Evolutionary conservation across 2,329 filamentous ascomycete genomes (phyloP).

Genomic region (Nectriaceae sp.): DNA sequence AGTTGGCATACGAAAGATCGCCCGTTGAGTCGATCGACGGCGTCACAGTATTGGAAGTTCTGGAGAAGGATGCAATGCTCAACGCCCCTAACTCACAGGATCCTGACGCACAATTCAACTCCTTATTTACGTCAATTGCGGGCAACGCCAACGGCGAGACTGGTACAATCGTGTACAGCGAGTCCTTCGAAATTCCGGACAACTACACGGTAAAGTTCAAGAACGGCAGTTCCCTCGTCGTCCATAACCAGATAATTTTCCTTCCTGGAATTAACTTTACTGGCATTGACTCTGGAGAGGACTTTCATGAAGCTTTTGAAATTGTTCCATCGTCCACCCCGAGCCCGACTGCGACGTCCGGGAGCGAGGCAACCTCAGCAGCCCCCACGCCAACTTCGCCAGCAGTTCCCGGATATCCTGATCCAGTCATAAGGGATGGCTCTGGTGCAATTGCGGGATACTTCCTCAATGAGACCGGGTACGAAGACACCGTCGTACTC

Average conservation of each 20-base stretch:
- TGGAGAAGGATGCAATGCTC: constrained; percentile 23
- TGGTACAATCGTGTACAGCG: constrained; percentile 7
- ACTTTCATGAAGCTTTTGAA: constrained; percentile 23
- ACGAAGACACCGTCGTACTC: constrained; percentile 24
- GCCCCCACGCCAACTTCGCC: background rate
- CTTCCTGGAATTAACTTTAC: constrained; percentile 16
- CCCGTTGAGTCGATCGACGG: constrained; percentile 24
- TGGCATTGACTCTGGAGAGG: constrained; percentile 21
- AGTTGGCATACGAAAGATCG: constrained; percentile 21
- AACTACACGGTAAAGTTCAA: constrained; percentile 22
- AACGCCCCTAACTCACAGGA: constrained; percentile 18
- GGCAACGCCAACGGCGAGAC: constrained; percentile 9
- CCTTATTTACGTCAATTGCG: constrained; percentile 16
- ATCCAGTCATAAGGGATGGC: constrained; percentile 18
- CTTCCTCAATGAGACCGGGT: constrained; percentile 19
- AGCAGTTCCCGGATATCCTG: constrained; percentile 13
- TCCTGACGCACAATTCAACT: constrained; percentile 27
- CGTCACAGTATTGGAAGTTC: constrained; percentile 19
- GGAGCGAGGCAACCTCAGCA: constrained; percentile 1
- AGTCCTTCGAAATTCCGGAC: constrained; percentile 25
- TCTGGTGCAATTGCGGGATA: constrained; percentile 16
- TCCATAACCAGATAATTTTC: constrained; percentile 18
- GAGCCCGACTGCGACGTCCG: background rate
- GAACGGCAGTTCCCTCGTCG: constrained; percentile 16
- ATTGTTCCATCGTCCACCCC: constrained; percentile 1